These are phyloP conservation scores for Geotrichum australiense DNA, from an alignment of 1,139 yeast species.

Conservation along the genomic window DNA sequence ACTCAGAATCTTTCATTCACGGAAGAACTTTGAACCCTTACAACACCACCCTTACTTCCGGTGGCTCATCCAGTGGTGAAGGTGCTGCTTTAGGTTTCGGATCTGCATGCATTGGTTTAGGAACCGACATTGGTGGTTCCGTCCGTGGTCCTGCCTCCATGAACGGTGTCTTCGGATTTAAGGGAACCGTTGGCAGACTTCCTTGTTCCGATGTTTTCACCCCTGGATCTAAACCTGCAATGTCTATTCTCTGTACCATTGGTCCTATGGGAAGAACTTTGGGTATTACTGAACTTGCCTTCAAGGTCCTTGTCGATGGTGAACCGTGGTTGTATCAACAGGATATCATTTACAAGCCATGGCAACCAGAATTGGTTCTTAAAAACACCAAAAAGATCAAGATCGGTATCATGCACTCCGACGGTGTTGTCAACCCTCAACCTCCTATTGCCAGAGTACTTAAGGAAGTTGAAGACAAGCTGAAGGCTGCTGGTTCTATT, in stretches of 20 bases:
- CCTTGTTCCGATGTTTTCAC: constrained; percentile 38
- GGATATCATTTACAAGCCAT: constrained; percentile 41
- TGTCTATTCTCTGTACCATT: constrained; percentile 38
- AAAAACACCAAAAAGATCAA: constrained; percentile 32
- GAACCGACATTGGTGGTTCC: constrained; percentile 64
- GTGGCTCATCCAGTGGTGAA: constrained; percentile 62
- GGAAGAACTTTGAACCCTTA: constrained; percentile 46
- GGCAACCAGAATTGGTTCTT: constrained; percentile 39
- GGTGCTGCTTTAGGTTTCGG: constrained; percentile 48
- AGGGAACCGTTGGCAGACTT: constrained; percentile 44
- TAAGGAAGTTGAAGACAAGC: constrained; percentile 29
- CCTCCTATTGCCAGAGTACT: constrained; percentile 48
- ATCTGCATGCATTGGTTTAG: constrained; percentile 48
- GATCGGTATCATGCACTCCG: constrained; percentile 33
- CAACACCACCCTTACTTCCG: constrained; percentile 42
- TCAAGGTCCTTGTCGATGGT: constrained; percentile 45
- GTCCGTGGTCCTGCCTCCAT: constrained; percentile 52
- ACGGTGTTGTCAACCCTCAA: constrained; percentile 36
- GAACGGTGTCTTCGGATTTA: constrained; percentile 48
- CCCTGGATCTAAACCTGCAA: constrained; percentile 43
- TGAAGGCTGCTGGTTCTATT: constrained; percentile 25
- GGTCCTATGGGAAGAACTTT: constrained; percentile 46
- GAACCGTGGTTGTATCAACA: constrained; percentile 54
- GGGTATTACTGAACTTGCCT: constrained; percentile 51
- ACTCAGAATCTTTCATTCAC: constrained; percentile 41